phyloP scores from a whole-genome alignment of 371 early-diverging fungal genomes.

The Apophysomyces sp. region DNA sequence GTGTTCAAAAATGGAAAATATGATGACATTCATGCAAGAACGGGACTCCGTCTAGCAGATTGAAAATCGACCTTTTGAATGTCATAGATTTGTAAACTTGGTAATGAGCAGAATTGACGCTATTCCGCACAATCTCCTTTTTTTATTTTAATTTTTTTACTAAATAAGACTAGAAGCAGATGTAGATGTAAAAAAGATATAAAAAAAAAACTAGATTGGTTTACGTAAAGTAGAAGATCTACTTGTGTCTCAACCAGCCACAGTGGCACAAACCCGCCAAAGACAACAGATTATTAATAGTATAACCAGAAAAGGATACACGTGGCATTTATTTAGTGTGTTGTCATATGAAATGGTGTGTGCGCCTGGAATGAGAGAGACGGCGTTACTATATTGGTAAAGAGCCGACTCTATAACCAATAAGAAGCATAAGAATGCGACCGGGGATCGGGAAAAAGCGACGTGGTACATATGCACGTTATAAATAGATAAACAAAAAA shows the following conservation, averaged over 20 bases:
- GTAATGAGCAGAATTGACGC: too few species aligned
- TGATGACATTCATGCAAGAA: background rate
- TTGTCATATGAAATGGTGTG: background rate
- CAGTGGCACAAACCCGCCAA: background rate
- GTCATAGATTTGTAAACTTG: too few species aligned
- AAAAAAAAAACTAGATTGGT: background rate
- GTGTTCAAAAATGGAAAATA: background rate
- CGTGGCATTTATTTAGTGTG: background rate
- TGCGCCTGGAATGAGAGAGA: background rate
- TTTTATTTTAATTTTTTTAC: too few species aligned
- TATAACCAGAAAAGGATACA: background rate
- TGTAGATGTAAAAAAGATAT: background rate
- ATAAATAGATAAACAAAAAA: background rate
- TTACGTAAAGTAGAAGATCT: background rate
- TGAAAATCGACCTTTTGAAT: too few species aligned
- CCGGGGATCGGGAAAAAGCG: background rate
- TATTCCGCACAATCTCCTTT: too few species aligned
- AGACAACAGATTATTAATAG: conserved; percentile 1
- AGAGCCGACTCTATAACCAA: background rate
- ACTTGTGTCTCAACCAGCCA: background rate
- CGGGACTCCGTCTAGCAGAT: too few species aligned
- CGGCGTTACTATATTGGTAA: background rate
- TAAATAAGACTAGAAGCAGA: background rate
- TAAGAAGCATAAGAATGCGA: background rate
- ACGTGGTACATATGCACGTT: background rate